Evolutionary conservation across 1,139 yeast genomes (phyloP).

Genomic region (Blastobotrys ciferrii): DNA sequence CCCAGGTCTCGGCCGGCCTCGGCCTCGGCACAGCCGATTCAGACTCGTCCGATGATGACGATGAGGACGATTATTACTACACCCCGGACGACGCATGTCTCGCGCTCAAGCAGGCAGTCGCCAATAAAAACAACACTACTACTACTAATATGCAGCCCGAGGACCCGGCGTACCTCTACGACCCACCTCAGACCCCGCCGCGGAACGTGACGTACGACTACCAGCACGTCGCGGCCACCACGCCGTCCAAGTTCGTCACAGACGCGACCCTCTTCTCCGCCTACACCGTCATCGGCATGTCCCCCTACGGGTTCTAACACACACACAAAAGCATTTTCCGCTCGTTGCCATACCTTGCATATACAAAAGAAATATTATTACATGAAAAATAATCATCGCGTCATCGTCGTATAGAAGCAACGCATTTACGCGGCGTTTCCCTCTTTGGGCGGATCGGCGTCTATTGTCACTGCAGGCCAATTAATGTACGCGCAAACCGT

Average conservation of each 20-base stretch:
- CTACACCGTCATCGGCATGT: conserved; percentile 9
- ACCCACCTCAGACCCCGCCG: conserved; percentile 8
- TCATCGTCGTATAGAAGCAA: too few relatives aligned
- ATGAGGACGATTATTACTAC: conserved; percentile 6
- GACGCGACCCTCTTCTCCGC: conserved; percentile 4
- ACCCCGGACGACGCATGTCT: conserved; percentile 5
- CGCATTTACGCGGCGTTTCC: too few relatives aligned
- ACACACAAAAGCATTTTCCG: neutral
- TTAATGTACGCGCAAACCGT: too few relatives aligned
- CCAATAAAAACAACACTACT: neutral
- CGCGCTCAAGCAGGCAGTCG: neutral
- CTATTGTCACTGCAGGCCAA: neutral
- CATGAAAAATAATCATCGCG: neutral
- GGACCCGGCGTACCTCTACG: neutral
- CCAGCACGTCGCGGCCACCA: neutral
- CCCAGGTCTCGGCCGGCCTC: conserved; percentile 1
- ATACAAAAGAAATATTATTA: too few relatives aligned
- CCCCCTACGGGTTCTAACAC: conserved; percentile 6
- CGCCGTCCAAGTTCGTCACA: conserved; percentile 6
- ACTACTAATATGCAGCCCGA: neutral
- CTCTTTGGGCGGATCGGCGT: too few relatives aligned
- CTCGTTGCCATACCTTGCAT: neutral
- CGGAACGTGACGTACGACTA: conserved; percentile 1
- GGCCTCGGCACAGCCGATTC: neutral
- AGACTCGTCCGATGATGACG: neutral